These are phyloP conservation scores for Catunica adiposa DNA, from an alignment of 2,329 filamentous ascomycete genomes.

Conservation along the genomic window DNA sequence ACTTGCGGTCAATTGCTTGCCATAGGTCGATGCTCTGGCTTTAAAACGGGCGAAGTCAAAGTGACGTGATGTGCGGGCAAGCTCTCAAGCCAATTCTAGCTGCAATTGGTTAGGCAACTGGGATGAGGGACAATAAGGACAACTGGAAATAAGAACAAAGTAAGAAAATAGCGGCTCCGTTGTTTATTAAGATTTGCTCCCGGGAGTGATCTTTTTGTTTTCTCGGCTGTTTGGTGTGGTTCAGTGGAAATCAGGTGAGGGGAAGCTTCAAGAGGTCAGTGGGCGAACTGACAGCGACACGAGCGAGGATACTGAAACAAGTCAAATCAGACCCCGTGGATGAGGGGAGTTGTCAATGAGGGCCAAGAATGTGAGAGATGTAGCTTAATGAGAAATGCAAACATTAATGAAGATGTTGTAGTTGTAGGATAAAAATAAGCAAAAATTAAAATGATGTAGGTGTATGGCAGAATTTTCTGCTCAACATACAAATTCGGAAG, in stretches of 20 bases:
- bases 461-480: no score
- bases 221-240: not conserved
- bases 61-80: slow-evolving; percentile 7
- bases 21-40: not conserved
- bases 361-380: not conserved
- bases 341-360: not conserved
- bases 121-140: not conserved
- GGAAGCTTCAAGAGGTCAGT: not conserved
- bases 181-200: no score
- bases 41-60: slow-evolving; percentile 2
- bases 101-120: not conserved
- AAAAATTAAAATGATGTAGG: no score
- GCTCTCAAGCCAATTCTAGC: not conserved
- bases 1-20: not conserved
- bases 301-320: not conserved
- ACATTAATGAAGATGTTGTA: no score
- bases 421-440: no score
- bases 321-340: not conserved
- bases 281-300: not conserved
- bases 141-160: no score
- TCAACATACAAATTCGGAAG: no score
- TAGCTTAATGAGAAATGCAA: no score
- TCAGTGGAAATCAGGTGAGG: not conserved
- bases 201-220: not conserved
- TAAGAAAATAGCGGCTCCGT: no score